Conservation (phyloP, 1,284 basidiomycete genomes). For the Neolentinus lepideus region DNA sequence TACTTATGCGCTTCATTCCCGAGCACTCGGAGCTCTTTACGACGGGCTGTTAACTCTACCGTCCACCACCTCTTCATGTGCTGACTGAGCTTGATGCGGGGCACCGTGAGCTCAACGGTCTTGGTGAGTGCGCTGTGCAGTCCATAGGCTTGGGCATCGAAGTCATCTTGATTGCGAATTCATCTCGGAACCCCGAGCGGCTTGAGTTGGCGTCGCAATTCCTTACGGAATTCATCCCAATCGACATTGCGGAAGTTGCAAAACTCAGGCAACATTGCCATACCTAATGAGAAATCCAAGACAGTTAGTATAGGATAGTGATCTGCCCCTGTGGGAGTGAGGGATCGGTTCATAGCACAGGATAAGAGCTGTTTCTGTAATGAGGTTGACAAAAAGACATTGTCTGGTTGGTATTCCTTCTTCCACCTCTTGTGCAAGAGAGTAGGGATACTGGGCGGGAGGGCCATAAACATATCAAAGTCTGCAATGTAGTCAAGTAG, state of each 20-base stretch:
- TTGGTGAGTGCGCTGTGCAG: slow-evolving; percentile 9
- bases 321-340: slow-evolving; percentile 15
- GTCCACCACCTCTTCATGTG: slow-evolving; percentile 21
- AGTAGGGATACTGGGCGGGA: slow-evolving; percentile 22
- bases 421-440: slow-evolving; percentile 16
- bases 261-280: neutral
- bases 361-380: slow-evolving; percentile 11
- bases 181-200: neutral
- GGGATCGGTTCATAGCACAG: slow-evolving; percentile 11
- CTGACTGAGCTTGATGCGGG: slow-evolving; percentile 13
- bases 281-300: slow-evolving; percentile 11
- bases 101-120: slow-evolving; percentile 14
- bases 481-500: slow-evolving; percentile 15
- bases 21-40: slow-evolving; percentile 11
- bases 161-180: slow-evolving; percentile 5
- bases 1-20: slow-evolving; percentile 9
- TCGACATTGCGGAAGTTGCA: slow-evolving; percentile 18
- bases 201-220: slow-evolving; percentile 8
- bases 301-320: slow-evolving; percentile 19
- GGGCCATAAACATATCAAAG: slow-evolving; percentile 17
- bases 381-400: slow-evolving; percentile 20
- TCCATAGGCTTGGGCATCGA: slow-evolving; percentile 7
- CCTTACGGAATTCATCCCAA: slow-evolving; percentile 15
- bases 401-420: slow-evolving; percentile 25
- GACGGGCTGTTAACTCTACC: slow-evolving; percentile 14